Evolutionary conservation across 2,329 filamentous ascomycete species (phyloP).

Genomic region (Elsinoe fawcettii): DNA sequence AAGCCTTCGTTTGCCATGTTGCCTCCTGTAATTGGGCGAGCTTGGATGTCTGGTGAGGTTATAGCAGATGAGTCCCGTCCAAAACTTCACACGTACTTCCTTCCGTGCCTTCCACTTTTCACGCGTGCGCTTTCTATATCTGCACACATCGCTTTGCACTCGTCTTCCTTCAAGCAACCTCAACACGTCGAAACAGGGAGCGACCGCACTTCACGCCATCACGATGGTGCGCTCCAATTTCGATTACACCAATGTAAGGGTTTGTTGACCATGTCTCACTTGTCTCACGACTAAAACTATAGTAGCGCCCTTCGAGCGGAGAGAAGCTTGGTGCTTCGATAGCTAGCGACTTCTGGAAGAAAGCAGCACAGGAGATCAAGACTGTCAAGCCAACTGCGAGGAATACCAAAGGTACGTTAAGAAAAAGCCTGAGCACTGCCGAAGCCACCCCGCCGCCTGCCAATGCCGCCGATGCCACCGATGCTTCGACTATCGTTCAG

Average conservation of each 20-base stretch:
- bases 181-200: not conserved
- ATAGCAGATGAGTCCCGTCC: not conserved
- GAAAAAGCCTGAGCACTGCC: constrained; percentile 5
- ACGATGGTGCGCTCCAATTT: constrained; percentile 16
- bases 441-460: constrained; percentile 5
- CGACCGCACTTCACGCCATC: not conserved
- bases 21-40: not conserved
- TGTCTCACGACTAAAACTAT: not conserved
- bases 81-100: not conserved
- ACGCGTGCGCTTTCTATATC: not conserved
- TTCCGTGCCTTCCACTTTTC: not conserved
- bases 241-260: constrained; percentile 16
- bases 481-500: constrained; percentile 18
- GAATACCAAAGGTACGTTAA: constrained; percentile 11
- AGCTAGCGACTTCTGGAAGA: constrained; percentile 37
- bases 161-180: not conserved
- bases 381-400: constrained; percentile 19
- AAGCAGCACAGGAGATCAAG: constrained; percentile 25
- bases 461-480: constrained; percentile 11
- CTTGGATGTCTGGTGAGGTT: not conserved
- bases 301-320: constrained; percentile 39
- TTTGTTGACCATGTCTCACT: not conserved
- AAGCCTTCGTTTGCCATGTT: not conserved
- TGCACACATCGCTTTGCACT: not conserved
- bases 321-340: constrained; percentile 40